Evolutionary conservation across 148 eudicot species (phyloP).

Genomic region (Camellia granthamiana): DNA sequence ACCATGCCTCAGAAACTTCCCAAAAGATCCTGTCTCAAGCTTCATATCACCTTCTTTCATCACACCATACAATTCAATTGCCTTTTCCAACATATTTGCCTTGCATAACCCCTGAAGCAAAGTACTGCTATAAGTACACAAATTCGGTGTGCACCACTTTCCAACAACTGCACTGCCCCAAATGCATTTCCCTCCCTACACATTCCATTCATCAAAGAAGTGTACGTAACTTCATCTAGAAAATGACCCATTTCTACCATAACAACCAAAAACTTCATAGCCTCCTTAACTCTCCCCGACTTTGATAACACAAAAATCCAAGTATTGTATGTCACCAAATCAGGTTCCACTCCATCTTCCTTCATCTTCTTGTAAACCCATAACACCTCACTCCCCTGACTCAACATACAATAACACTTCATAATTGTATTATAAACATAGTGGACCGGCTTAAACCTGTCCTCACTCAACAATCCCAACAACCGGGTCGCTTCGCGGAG

Average conservation of each 20-base stretch:
- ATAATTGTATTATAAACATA: slow-evolving; percentile 78
- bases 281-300: slow-evolving; percentile 77
- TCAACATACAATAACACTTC: slow-evolving; percentile 77
- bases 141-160: slow-evolving; percentile 73
- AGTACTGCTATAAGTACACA: slow-evolving; percentile 70
- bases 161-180: slow-evolving; percentile 58
- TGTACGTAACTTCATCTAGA: slow-evolving; percentile 79
- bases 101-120: slow-evolving; percentile 85
- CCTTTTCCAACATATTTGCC: slow-evolving; percentile 55
- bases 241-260: slow-evolving; percentile 60
- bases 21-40: slow-evolving; percentile 71
- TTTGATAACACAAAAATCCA: slow-evolving; percentile 78
- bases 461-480: slow-evolving; percentile 50
- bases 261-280: slow-evolving; percentile 52
- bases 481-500: slow-evolving; percentile 72
- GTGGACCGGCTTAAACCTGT: slow-evolving; percentile 74
- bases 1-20: slow-evolving; percentile 71
- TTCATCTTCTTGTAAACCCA: slow-evolving; percentile 68
- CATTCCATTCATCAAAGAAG: slow-evolving; percentile 92
- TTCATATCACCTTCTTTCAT: slow-evolving; percentile 57
- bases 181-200: slow-evolving; percentile 69
- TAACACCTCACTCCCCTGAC: slow-evolving; percentile 61
- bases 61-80: slow-evolving; percentile 46
- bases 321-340: slow-evolving; percentile 64
- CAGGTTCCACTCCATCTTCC: slow-evolving; percentile 75